Conservation (phyloP, 208 protist species). For the Angomonas ambiguus region DNA sequence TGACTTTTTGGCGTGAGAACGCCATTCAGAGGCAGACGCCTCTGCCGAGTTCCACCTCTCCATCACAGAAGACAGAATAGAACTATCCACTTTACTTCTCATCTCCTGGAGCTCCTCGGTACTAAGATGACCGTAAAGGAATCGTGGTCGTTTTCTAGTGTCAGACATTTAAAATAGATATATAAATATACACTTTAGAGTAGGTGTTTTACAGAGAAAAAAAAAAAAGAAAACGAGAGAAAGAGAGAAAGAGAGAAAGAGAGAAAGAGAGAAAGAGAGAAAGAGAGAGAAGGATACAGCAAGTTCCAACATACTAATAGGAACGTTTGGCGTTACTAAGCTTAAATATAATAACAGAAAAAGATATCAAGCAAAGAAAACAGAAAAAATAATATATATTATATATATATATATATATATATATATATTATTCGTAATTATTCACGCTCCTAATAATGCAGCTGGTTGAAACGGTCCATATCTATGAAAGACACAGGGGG, state of each 20-base stretch:
- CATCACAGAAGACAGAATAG: neutral
- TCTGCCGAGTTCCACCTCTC: neutral
- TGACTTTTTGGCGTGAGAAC: neutral
- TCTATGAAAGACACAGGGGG: neutral
- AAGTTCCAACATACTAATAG: neutral
- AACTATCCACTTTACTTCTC: neutral
- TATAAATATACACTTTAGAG: conserved; percentile 5
- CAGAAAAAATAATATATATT: too few species aligned
- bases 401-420: too few species aligned
- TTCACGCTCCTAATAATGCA: too few species aligned
- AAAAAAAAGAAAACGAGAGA: neutral
- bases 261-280: conserved; percentile 12
- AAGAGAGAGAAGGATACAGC: neutral
- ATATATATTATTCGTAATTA: too few species aligned
- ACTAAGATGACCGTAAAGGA: neutral
- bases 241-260: neutral
- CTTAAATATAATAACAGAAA: too few species aligned
- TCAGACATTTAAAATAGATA: neutral
- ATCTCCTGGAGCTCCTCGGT: neutral
- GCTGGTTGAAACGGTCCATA: neutral
- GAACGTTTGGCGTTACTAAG: too few species aligned
- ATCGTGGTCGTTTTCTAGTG: neutral
- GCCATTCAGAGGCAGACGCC: neutral
- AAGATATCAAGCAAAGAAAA: too few species aligned
- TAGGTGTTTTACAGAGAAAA: neutral